Base-by-base conservation (phyloP, 768 basidiomycete species). In the Boletus patriciae region DNA sequence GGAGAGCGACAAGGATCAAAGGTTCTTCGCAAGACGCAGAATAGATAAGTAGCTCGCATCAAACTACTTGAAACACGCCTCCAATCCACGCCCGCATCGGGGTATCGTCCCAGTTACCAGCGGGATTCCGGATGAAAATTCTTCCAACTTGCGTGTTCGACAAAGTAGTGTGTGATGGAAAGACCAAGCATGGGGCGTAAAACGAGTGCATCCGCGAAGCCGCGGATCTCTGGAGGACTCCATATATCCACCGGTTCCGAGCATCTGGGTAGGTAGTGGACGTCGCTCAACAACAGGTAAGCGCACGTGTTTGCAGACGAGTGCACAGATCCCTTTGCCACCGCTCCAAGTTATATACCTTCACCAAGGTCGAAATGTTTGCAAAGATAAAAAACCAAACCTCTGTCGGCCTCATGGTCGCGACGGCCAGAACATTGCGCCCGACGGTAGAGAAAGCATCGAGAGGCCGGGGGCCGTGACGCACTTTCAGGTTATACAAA, bases 321-420 rank as follows among this genome's bases (percentile, higher is more conserved):
- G 54, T 25, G 25, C 25, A 25, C 25, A 55, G 31, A 21, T 55
- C 55, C 42, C n/a, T 44, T 29, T 43, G 25, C 48, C 55, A 55
- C 18, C 42, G 6, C 21, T 34, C n/a, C n/a, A n/a, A n/a, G n/a
- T n/a, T 33, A 33, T 38, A 40, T 11, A 11, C 12, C 23, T 16
- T 16, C 8, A 23, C 36, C 15, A 19, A 5, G 9, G 34, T 1
- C 19, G 25, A 29, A 29, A 56, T 3, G 40, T 36, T 44, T 12
- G 27, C 36, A 12, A 56, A 56, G 42, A 56, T 25, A 21, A 37
- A 19, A 9, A 15, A 18, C 11, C 46, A 18, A 43, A 56, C 15
- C 19, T 56, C 48, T 19, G 16, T 31, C 18, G 38, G 23, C 5
- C 6, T 4, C 19, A 15, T 33, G 43, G 15, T 33, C 18, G 6